These are phyloP conservation scores for Castanospermum australe DNA, from an alignment of 306 rosid species.

Conservation along the genomic window DNA sequence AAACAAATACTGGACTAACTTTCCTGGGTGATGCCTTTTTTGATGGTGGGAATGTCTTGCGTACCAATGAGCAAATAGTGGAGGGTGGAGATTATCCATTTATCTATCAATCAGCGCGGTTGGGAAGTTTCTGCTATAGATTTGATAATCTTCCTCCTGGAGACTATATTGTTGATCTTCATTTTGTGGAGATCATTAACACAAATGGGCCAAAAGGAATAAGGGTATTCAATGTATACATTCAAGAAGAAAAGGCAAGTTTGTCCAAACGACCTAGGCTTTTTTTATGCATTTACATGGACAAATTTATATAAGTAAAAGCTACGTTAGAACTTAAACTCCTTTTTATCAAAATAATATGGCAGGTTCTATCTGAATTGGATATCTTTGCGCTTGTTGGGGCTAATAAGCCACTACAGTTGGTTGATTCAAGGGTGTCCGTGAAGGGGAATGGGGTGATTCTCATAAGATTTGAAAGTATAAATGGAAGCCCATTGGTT, in stretches of 20 bases:
- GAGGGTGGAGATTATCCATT: constrained; percentile 66
- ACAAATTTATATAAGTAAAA: constrained; percentile 7
- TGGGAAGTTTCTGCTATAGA: constrained; percentile 61
- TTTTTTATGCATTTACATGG: neutral
- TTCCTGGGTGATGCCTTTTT: constrained; percentile 59
- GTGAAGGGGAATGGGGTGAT: constrained; percentile 66
- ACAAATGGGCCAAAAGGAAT: constrained; percentile 86
- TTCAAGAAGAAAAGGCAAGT: constrained; percentile 81
- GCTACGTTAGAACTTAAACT: neutral
- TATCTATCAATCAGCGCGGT: constrained; percentile 74
- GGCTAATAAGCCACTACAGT: constrained; percentile 76
- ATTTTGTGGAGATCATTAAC: constrained; percentile 78
- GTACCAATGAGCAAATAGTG: constrained; percentile 67
- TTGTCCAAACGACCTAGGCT: neutral
- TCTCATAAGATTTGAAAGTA: constrained; percentile 71
- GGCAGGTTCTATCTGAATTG: constrained; percentile 76
- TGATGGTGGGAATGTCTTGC: constrained; percentile 62
- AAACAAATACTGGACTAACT: constrained; percentile 47
- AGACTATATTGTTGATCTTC: constrained; percentile 70
- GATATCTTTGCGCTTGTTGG: constrained; percentile 81
- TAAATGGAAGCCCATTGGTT: constrained; percentile 70
- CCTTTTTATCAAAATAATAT: constrained; percentile 21
- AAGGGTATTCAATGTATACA: constrained; percentile 71
- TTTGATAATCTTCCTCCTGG: constrained; percentile 68
- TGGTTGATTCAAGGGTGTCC: constrained; percentile 54